Evolutionary conservation across 129 eudicot species (phyloP).

Genomic region (Pittosporum tobira): DNA sequence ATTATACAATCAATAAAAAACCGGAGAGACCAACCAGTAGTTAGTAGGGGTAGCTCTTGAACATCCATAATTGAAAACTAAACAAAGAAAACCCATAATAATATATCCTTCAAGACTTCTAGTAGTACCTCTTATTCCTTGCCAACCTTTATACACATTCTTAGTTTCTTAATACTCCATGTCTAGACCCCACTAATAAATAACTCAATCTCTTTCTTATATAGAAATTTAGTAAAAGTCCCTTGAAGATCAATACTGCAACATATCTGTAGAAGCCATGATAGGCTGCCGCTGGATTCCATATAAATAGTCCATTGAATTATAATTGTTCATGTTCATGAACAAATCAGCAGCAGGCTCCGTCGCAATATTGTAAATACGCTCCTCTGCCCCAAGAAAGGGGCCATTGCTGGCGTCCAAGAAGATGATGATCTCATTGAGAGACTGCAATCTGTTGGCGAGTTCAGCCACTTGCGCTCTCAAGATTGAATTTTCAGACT

Average conservation of each 20-base stretch:
- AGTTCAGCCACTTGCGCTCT: conserved; percentile 42
- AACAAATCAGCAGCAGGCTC: conserved; percentile 5
- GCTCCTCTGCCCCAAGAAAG: neutral
- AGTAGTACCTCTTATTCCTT: too few relatives aligned
- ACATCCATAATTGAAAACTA: neutral
- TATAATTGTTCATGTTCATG: neutral
- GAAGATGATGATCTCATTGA: conserved; percentile 23
- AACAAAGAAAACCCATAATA: neutral
- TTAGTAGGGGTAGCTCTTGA: neutral
- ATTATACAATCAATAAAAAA: too few relatives aligned
- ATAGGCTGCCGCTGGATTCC: conserved; percentile 29
- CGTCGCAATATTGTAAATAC: neutral
- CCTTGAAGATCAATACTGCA: conserved; percentile 12
- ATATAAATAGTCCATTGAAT: conserved; percentile 15
- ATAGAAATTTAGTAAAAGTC: too few relatives aligned
- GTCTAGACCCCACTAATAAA: neutral
- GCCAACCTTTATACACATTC: neutral
- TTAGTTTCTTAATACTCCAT: too few relatives aligned
- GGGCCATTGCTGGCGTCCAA: neutral
- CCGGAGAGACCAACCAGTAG: neutral
- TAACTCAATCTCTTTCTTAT: neutral
- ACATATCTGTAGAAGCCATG: conserved; percentile 34
- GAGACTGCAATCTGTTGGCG: conserved; percentile 37
- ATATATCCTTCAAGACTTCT: too few relatives aligned
- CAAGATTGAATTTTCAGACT: conserved; percentile 40